Conservation (phyloP, 2,329 filamentous ascomycete species). For the Boeremia exigua region DNA sequence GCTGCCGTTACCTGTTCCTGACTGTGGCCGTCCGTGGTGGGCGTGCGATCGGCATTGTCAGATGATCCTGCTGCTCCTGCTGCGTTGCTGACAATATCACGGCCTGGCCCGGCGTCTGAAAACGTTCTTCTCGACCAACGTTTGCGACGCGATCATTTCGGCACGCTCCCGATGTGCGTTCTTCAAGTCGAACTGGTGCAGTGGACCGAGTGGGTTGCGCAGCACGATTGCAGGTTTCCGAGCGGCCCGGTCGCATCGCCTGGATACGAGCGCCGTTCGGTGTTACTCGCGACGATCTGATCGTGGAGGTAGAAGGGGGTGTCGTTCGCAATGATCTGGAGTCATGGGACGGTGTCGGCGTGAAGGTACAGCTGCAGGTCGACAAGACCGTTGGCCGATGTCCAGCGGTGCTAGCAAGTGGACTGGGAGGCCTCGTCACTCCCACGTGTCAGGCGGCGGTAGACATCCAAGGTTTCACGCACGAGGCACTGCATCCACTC, state of each 20-base stretch:
- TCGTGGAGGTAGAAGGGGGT: neutral
- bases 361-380: neutral
- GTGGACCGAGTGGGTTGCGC: neutral
- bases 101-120: neutral
- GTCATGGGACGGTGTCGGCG: neutral
- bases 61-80: constrained; percentile 12
- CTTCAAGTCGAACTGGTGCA: neutral
- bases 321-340: constrained; percentile 4
- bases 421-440: neutral
- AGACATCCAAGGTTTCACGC: neutral
- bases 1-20: constrained; percentile 11
- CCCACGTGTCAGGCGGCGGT: neutral
- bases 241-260: neutral
- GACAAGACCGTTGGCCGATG: constrained; percentile 1
- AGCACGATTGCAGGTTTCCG: neutral
- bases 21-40: neutral
- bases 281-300: neutral
- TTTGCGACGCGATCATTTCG: constrained; percentile 3
- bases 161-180: neutral
- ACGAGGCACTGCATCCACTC: constrained; percentile 7
- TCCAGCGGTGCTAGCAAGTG: neutral
- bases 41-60: constrained; percentile 10
- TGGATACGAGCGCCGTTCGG: neutral
- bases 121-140: constrained; percentile 10
- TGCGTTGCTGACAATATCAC: constrained; percentile 8